These are phyloP conservation scores for Aschersonia sp. DNA, from an alignment of 2,329 filamentous ascomycete species.

Conservation along the genomic window DNA sequence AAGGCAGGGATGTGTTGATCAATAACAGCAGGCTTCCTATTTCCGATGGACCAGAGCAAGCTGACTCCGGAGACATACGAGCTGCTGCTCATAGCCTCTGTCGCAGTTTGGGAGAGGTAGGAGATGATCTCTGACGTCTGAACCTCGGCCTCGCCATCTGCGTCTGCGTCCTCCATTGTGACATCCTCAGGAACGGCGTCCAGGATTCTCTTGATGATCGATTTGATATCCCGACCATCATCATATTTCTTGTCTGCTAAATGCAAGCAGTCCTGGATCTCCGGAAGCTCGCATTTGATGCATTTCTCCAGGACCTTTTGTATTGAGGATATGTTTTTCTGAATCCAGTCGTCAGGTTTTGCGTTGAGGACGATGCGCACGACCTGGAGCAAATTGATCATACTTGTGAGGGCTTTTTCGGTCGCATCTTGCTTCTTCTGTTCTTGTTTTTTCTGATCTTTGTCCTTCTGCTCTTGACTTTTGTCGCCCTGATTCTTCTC, in stretches of 20 bases:
- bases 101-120: slow-evolving; percentile 73
- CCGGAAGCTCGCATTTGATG: slow-evolving; percentile 73
- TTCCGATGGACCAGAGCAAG: slow-evolving; percentile 80
- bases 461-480: no score
- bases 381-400: slow-evolving; percentile 89
- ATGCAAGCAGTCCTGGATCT: slow-evolving; percentile 88
- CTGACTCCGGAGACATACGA: slow-evolving; percentile 86
- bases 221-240: slow-evolving; percentile 55
- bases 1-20: slow-evolving; percentile 77
- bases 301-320: slow-evolving; percentile 86
- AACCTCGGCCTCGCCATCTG: slow-evolving; percentile 69
- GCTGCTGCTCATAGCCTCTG: slow-evolving; percentile 67
- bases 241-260: slow-evolving; percentile 55
- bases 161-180: slow-evolving; percentile 62
- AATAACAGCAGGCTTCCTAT: slow-evolving; percentile 72
- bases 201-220: slow-evolving; percentile 69
- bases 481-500: no score
- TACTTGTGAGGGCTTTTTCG: slow-evolving; percentile 71
- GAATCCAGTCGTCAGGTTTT: slow-evolving; percentile 82
- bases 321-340: slow-evolving; percentile 59
- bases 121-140: slow-evolving; percentile 78
- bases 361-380: slow-evolving; percentile 79
- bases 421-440: no score
- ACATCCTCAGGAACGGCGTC: slow-evolving; percentile 72
- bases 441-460: no score